Evolutionary conservation across 1,139 yeast species (phyloP).

Genomic region (Ogataea hybrid): DNA sequence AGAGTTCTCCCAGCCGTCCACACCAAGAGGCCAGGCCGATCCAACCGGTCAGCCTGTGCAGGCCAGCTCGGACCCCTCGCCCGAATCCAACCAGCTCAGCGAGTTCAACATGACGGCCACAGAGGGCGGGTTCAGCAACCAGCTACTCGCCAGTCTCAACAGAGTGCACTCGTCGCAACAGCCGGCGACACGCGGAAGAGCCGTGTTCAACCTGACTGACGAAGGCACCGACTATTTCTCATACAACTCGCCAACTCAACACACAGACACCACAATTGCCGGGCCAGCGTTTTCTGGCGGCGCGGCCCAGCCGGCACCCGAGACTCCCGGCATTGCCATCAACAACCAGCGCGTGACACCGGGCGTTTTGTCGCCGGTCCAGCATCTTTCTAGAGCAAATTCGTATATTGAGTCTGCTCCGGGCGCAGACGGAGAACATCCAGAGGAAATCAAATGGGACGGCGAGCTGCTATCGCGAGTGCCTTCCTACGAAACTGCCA

Average conservation of each 20-base stretch:
- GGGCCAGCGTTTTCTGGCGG: conserved; percentile 31
- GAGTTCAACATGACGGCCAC: conserved; percentile 26
- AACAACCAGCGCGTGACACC: conserved; percentile 32
- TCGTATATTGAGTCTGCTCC: conserved; percentile 35
- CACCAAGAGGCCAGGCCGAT: no score
- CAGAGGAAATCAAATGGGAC: conserved; percentile 37
- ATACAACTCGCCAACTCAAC: conserved; percentile 6
- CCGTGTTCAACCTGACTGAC: conserved; percentile 45
- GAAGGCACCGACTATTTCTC: conserved; percentile 30
- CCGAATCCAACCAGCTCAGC: conserved; percentile 7
- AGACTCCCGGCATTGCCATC: conserved; percentile 15
- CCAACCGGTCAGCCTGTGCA: no score
- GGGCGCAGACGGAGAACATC: conserved; percentile 2
- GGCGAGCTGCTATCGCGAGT: conserved; percentile 56
- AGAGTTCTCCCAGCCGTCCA: conserved; percentile 13
- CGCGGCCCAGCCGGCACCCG: conserved; percentile 17
- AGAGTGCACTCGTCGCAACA: conserved; percentile 49
- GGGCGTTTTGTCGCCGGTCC: conserved; percentile 49
- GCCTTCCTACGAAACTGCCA: conserved; percentile 82
- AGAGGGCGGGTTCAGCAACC: conserved; percentile 26
- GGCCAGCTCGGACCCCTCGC: neutral
- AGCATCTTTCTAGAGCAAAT: conserved; percentile 57
- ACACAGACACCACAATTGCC: conserved; percentile 18
- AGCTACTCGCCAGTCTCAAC: conserved; percentile 52
- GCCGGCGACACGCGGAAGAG: conserved; percentile 2